Conservation (phyloP, 352 stramenopile species). For the Blastocystis sp. region DNA sequence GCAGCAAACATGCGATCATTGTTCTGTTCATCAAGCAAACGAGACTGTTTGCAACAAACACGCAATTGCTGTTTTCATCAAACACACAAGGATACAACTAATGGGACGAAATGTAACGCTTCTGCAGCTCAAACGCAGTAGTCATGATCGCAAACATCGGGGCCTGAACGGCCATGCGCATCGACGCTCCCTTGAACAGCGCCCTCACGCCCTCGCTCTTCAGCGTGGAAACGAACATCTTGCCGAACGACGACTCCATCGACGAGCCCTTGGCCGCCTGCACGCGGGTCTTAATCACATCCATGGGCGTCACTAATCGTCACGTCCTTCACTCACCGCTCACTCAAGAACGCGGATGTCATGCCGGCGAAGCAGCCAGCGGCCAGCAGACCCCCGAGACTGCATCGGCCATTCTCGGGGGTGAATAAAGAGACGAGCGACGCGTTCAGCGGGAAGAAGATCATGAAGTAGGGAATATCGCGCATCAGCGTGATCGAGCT, state of each 20-base stretch:
- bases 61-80: too few species aligned
- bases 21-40: too few species aligned
- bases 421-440: slow-evolving; percentile 75
- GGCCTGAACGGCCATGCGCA: slow-evolving; percentile 81
- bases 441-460: slow-evolving; percentile 87
- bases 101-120: slow-evolving; percentile 78
- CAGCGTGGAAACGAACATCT: slow-evolving; percentile 79
- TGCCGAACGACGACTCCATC: slow-evolving; percentile 80
- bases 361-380: slow-evolving; percentile 76
- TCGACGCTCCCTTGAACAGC: slow-evolving; percentile 80
- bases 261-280: slow-evolving; percentile 77
- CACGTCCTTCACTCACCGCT: not conserved
- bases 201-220: slow-evolving; percentile 77
- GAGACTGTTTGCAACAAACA: too few species aligned
- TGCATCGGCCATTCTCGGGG: slow-evolving; percentile 74
- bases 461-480: slow-evolving; percentile 85
- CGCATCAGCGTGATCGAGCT: slow-evolving; percentile 81
- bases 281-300: slow-evolving; percentile 84
- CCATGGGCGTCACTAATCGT: slow-evolving; percentile 73
- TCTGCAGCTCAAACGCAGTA: slow-evolving; percentile 81
- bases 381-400: slow-evolving; percentile 75
- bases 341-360: slow-evolving; percentile 75
- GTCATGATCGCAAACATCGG: slow-evolving; percentile 82
- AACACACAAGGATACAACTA: not conserved
- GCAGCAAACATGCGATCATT: too few species aligned